phyloP scores from a whole-genome alignment of 164 flowering plant species.

The Berberis thunbergii region DNA sequence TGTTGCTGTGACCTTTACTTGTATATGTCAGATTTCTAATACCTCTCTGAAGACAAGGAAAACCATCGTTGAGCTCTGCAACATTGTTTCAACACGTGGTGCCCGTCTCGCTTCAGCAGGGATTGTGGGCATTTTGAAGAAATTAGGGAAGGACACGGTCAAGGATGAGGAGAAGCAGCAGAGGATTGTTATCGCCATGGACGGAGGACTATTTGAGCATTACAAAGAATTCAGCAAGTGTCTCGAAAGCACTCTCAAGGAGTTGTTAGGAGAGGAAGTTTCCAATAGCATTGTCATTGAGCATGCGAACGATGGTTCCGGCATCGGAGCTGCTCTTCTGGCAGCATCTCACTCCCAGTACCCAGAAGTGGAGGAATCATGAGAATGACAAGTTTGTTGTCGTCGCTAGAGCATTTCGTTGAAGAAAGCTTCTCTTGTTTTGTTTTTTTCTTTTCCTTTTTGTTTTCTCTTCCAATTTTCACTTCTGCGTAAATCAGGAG shows the following conservation, averaged over 20 bases:
- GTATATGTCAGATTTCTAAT: slow-evolving; percentile 44
- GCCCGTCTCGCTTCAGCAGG: slow-evolving; percentile 94
- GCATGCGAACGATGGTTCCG: slow-evolving; percentile 84
- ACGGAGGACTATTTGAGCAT: slow-evolving; percentile 86
- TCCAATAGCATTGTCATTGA: slow-evolving; percentile 31
- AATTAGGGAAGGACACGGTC: slow-evolving; percentile 61
- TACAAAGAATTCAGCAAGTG: slow-evolving; percentile 57
- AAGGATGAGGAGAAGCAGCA: slow-evolving; percentile 48
- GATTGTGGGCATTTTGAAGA: slow-evolving; percentile 78
- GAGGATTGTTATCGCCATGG: slow-evolving; percentile 68
- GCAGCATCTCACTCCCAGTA: slow-evolving; percentile 95
- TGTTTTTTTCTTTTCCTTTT: slow-evolving; percentile 8
- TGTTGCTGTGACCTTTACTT: not conserved
- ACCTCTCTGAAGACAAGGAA: slow-evolving; percentile 72
- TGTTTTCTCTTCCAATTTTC: not conserved
- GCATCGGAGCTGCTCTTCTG: slow-evolving; percentile 86
- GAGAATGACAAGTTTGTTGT: slow-evolving; percentile 2
- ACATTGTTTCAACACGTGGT: slow-evolving; percentile 74
- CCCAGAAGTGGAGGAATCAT: slow-evolving; percentile 40
- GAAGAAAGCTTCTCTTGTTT: not conserved
- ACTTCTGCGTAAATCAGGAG: slow-evolving; percentile 5
- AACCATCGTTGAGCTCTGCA: slow-evolving; percentile 66
- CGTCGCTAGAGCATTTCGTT: not conserved
- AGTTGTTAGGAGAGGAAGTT: slow-evolving; percentile 61
- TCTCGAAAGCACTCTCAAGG: slow-evolving; percentile 55